Evolutionary conservation across 1,284 basidiomycete species (phyloP).

Genomic region (Cryptococcus sp.): DNA sequence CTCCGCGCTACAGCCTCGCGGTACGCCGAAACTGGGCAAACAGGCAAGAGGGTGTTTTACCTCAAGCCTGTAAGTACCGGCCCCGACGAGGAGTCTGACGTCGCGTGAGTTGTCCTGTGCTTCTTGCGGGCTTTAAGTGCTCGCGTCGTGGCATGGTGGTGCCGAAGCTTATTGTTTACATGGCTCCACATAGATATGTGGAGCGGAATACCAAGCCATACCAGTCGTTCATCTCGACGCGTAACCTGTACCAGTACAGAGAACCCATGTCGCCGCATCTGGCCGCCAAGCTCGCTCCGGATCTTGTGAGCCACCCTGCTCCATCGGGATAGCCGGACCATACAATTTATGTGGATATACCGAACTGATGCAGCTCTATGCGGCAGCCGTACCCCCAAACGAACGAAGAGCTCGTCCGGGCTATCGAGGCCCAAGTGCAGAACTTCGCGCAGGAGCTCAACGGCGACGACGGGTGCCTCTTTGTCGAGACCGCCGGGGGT

Average conservation of each 20-base stretch:
- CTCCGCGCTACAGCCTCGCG: constrained; percentile 63
- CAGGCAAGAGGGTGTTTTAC: constrained; percentile 61
- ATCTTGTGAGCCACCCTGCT: constrained; percentile 38
- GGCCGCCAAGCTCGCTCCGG: constrained; percentile 64
- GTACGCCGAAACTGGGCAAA: constrained; percentile 25
- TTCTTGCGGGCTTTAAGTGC: too few species aligned
- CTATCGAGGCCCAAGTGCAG: constrained; percentile 63
- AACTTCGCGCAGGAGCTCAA: constrained; percentile 51
- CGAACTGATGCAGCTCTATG: constrained; percentile 19
- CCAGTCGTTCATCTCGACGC: constrained; percentile 55
- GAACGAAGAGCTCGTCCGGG: constrained; percentile 65
- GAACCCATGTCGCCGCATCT: constrained; percentile 93
- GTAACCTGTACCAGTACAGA: constrained; percentile 77
- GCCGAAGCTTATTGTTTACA: neutral
- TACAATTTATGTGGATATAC: neutral
- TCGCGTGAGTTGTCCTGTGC: constrained; percentile 57
- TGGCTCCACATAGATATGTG: constrained; percentile 60
- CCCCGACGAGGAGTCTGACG: constrained; percentile 71
- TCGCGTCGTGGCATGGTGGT: too few species aligned
- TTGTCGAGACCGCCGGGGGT: constrained; percentile 94
- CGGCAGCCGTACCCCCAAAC: constrained; percentile 40
- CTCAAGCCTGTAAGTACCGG: constrained; percentile 91
- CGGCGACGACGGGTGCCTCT: constrained; percentile 59
- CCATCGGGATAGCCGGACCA: too few species aligned
- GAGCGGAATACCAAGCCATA: constrained; percentile 57